These are phyloP conservation scores for Bolboschoenus planiculmis DNA, from an alignment of 176 grass and related monocot species.

Conservation along the genomic window DNA sequence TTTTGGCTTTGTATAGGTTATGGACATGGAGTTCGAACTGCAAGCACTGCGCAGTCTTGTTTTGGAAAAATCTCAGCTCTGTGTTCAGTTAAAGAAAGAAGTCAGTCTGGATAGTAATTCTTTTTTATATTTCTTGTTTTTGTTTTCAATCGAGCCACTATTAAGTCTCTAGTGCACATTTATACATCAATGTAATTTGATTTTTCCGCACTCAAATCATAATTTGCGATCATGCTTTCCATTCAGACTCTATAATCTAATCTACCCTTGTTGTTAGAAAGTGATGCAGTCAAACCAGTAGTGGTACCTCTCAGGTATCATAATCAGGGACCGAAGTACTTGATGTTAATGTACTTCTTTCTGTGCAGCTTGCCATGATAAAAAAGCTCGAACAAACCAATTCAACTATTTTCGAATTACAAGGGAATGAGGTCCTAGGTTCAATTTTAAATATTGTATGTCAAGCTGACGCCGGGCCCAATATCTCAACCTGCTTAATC, in stretches of 20 bases:
- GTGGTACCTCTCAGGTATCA: not conserved
- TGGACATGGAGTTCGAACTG: constrained; percentile 97
- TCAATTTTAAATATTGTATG: constrained; percentile 61
- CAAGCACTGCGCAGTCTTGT: constrained; percentile 58
- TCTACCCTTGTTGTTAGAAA: not conserved
- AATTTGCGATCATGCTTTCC: not conserved
- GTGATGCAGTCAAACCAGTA: too few species aligned
- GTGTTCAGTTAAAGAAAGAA: constrained; percentile 89
- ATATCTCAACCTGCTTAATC: constrained; percentile 47
- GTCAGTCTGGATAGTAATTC: constrained; percentile 22
- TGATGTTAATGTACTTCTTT: constrained; percentile 7
- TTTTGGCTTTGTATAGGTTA: constrained; percentile 40
- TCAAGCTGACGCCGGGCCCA: constrained; percentile 46
- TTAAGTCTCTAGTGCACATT: not conserved
- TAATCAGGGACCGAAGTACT: constrained; percentile 5
- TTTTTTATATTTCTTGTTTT: not conserved
- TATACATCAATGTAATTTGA: not conserved
- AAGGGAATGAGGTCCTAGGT: constrained; percentile 74
- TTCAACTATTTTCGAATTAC: constrained; percentile 57
- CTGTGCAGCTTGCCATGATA: constrained; percentile 68
- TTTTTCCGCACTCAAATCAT: not conserved
- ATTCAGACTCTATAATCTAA: not conserved
- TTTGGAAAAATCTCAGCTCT: constrained; percentile 71
- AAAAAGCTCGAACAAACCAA: constrained; percentile 66
- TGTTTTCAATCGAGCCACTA: not conserved